Evolutionary conservation across 2,329 filamentous ascomycete species (phyloP), one percentile per base, ranked within the genome.

Genomic region (Fusarium circinatum): DNA sequence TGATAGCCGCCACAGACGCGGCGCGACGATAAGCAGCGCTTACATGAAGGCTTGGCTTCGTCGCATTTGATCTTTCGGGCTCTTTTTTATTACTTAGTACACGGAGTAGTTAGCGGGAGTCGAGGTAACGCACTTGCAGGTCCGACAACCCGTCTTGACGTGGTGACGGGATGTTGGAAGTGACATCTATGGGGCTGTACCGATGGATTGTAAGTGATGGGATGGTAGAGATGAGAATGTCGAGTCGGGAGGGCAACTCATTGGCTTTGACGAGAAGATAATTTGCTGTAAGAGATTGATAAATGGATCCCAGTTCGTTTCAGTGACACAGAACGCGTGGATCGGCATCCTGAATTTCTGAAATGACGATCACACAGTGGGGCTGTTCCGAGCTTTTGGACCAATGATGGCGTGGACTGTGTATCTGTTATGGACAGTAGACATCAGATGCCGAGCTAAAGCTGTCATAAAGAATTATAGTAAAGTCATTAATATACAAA

Each of bases 51-150:
- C 8, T 69, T 68, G 0, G 9, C 34, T 8, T 69, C 66, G 30
- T 69, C 66, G 1, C 66, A 69, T 5, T 69, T 69, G 24, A 69
- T 32, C 24, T 69, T 69, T 0, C 64, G 44, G 15, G 49, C 13
- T 38, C 64, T 69, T 24, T 22, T 5, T 6, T 2, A 4, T 32
- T 26, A 1, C 11, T 45, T 10, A 59, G 48, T 20, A 32, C 34
- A 15, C 41, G n/a, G 8, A 11, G 6, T n/a, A 28, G 4, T 3
- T 2, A 18, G 17, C 7, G 26, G 4, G 18, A 32, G 13, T 10
- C 30, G 8, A 1, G 15, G 20, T 44, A 24, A 62, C 62, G 3
- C 17, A 65, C 62, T 65, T 65, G 39, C 62, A 65, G n/a, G 62
- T 65, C 9, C 62, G 57, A 9, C 62, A 65, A 1, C 62, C 62